These are phyloP conservation scores for Sporothrix luriei DNA, from an alignment of 2,329 filamentous ascomycete genomes.

Conservation along the genomic window DNA sequence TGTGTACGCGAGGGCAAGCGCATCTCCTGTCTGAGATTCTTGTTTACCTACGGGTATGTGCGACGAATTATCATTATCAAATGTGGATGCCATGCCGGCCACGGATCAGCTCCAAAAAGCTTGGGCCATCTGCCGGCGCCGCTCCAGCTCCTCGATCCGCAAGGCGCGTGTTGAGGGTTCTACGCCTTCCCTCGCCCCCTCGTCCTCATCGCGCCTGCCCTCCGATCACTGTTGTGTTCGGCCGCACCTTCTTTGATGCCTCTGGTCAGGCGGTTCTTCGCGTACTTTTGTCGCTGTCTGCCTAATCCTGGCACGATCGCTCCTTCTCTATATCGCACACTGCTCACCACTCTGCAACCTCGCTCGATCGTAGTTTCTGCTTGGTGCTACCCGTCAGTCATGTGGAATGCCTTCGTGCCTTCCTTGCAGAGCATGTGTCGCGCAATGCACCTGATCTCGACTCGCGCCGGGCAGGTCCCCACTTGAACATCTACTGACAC, in stretches of 20 bases:
- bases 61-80: background rate
- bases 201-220: background rate
- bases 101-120: conserved; percentile 31
- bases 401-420: background rate
- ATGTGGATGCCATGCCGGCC: background rate
- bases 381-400: background rate
- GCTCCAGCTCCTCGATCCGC: background rate
- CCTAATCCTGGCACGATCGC: background rate
- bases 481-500: conserved; percentile 16
- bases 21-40: conserved; percentile 4
- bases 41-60: background rate
- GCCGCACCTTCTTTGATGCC: background rate
- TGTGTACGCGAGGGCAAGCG: conserved; percentile 11
- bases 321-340: background rate
- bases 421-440: background rate
- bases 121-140: conserved; percentile 37
- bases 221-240: conserved; percentile 1
- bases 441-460: background rate
- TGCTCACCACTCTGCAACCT: background rate
- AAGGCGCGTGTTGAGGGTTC: conserved; percentile 13
- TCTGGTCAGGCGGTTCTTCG: background rate
- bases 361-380: background rate
- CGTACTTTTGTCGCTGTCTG: background rate
- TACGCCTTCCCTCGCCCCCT: conserved; percentile 10
- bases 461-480: background rate